These are phyloP conservation scores for Corynespora cassiicola DNA, from an alignment of 2,329 filamentous ascomycete genomes.

Conservation along the genomic window DNA sequence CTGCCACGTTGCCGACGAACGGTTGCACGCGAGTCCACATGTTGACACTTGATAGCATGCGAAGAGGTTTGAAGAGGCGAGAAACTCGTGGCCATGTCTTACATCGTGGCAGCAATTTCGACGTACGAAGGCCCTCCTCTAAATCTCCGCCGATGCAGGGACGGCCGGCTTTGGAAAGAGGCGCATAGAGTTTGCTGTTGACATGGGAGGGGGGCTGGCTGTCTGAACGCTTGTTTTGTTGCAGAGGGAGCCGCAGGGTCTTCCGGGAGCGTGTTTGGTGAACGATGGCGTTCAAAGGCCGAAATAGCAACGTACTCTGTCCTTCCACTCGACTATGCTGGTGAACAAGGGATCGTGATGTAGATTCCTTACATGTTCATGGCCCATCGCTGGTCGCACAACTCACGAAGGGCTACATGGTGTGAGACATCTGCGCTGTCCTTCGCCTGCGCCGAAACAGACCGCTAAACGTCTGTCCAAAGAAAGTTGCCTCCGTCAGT, in stretches of 20 bases:
- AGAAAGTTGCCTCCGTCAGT: no score
- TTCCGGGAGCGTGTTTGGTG: no score
- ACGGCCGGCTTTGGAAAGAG: neutral
- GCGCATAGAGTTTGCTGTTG: slow-evolving; percentile 1
- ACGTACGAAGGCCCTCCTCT: slow-evolving; percentile 2
- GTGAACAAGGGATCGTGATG: no score
- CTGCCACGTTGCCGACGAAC: slow-evolving; percentile 12
- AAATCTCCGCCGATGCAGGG: slow-evolving; percentile 7
- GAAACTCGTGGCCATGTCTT: slow-evolving; percentile 18
- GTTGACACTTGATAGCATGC: slow-evolving; percentile 2
- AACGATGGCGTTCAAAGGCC: no score
- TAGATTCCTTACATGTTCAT: no score
- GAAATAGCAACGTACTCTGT: neutral
- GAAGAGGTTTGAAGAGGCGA: slow-evolving; percentile 4
- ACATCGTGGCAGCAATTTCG: slow-evolving; percentile 19
- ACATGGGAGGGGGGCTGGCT: neutral
- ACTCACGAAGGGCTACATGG: no score
- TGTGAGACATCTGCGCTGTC: no score
- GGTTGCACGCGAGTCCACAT: slow-evolving; percentile 8
- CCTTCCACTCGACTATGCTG: neutral
- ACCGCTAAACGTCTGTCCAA: no score
- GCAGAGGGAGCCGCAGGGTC: no score
- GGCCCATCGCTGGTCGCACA: no score
- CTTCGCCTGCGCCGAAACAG: no score
- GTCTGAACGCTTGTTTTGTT: no score